Conservation (phyloP, 2,329 filamentous ascomycete genomes). For the Coniochaeta sp. region DNA sequence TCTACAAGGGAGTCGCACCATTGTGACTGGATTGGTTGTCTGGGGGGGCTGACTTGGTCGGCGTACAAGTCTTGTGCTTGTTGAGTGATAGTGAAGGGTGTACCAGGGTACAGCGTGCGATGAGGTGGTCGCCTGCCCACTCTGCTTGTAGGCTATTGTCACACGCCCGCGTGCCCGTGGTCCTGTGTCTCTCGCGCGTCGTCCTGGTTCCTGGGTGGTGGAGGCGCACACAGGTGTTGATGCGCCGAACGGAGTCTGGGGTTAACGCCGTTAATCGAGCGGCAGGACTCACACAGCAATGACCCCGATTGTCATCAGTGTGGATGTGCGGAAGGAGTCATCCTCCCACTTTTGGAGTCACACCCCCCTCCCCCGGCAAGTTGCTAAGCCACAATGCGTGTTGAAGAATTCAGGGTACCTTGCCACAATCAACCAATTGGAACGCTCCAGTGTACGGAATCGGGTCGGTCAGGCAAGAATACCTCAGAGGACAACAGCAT, state of each 20-base stretch:
- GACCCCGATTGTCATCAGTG: too few species aligned
- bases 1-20: too few species aligned
- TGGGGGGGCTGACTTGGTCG: too few species aligned
- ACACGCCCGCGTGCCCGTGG: not conserved
- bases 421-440: constrained; percentile 6
- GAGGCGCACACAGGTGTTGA: not conserved
- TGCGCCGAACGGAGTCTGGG: not conserved
- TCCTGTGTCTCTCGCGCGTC: not conserved
- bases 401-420: not conserved
- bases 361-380: constrained; percentile 4
- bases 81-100: not conserved
- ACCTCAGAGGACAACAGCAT: constrained; percentile 6
- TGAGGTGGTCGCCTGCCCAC: not conserved
- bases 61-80: not conserved
- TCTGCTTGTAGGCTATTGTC: not conserved
- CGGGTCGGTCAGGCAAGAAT: constrained; percentile 14
- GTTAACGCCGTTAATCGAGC: not conserved
- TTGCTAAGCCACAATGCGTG: constrained; percentile 2
- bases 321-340: not conserved
- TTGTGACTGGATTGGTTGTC: too few species aligned
- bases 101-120: not conserved
- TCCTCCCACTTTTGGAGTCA: constrained; percentile 8
- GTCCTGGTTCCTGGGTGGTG: constrained; percentile 2
- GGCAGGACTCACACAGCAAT: not conserved
- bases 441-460: not conserved